These are phyloP conservation scores for Diaporthe capsici DNA, from an alignment of 2,329 filamentous ascomycete species.

Conservation along the genomic window DNA sequence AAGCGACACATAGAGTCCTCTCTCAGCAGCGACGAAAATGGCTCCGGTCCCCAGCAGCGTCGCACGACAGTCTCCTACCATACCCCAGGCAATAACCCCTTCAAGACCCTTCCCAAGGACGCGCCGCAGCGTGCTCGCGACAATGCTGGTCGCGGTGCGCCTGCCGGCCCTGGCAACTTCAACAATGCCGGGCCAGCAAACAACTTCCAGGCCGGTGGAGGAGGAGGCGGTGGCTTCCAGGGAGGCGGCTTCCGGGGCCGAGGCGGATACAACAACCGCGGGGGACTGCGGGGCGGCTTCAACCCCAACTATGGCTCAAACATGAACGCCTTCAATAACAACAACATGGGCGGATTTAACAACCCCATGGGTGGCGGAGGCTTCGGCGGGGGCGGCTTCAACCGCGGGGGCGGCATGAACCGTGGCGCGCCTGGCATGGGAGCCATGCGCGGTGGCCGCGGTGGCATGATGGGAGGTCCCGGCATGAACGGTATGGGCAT, in stretches of 20 bases:
- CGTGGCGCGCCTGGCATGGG: constrained; percentile 60
- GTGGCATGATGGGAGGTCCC: constrained; percentile 68
- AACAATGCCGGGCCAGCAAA: constrained; percentile 61
- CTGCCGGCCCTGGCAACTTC: constrained; percentile 59
- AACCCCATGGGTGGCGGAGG: constrained; percentile 67
- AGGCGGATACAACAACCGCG: constrained; percentile 63
- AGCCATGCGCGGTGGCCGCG: constrained; percentile 66
- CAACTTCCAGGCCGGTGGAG: constrained; percentile 54
- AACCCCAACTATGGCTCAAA: constrained; percentile 60
- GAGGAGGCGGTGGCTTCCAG: constrained; percentile 59
- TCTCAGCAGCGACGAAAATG: constrained; percentile 61
- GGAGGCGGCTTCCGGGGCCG: constrained; percentile 67
- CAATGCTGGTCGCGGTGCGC: constrained; percentile 65
- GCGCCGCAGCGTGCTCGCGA: constrained; percentile 80
- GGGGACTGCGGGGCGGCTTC: constrained; percentile 61
- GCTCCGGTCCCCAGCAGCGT: constrained; percentile 71
- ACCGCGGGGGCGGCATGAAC: constrained; percentile 60
- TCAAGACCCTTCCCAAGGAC: constrained; percentile 92
- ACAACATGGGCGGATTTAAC: constrained; percentile 44
- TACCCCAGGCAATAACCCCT: constrained; percentile 84
- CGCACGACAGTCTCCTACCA: constrained; percentile 76
- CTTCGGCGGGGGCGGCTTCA: constrained; percentile 62
- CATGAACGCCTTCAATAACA: constrained; percentile 41
- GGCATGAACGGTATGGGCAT: constrained; percentile 70
- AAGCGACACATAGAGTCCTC: constrained; percentile 85